A percentile compares a stretch with the other conserved stretches of the same genome.
Evolutionary conservation across 2,329 filamentous ascomycete genomes (phyloP).

Genomic region (Saccharata proteae): DNA sequence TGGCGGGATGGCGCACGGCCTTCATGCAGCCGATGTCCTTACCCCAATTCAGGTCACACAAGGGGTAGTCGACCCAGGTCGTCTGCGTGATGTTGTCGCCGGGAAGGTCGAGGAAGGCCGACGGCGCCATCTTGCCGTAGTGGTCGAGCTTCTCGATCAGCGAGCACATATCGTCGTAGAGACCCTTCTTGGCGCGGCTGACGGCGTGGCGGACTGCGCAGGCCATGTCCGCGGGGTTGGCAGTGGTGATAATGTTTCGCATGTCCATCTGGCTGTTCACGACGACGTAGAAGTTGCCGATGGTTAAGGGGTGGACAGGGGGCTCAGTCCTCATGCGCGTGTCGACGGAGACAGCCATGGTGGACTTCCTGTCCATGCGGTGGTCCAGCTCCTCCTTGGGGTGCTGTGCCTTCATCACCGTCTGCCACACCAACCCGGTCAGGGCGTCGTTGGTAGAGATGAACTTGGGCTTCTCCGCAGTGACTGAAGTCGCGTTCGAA

Average conservation of each 20-base stretch:
- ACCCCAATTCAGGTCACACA: slow-evolving; percentile 4
- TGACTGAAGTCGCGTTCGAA: slow-evolving; percentile 1
- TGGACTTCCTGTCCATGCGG: not conserved
- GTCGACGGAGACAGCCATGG: slow-evolving; percentile 1
- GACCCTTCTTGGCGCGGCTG: not conserved
- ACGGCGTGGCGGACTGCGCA: not conserved
- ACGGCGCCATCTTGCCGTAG: not conserved
- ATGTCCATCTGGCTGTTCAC: not conserved
- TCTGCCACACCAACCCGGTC: slow-evolving; percentile 1
- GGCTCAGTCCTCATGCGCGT: not conserved
- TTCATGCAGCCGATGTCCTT: not conserved
- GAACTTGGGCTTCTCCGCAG: not conserved
- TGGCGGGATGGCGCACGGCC: not conserved
- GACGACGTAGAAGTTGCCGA: slow-evolving; percentile 2
- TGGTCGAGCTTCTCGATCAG: slow-evolving; percentile 2
- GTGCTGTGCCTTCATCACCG: slow-evolving; percentile 2
- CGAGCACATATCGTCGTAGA: not conserved
- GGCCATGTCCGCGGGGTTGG: slow-evolving; percentile 3
- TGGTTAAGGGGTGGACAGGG: not conserved
- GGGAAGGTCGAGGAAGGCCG: slow-evolving; percentile 1
- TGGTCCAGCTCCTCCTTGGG: not conserved
- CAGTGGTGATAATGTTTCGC: not conserved
- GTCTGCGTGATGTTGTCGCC: slow-evolving; percentile 1
- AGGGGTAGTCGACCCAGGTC: slow-evolving; percentile 1
- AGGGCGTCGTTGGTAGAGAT: slow-evolving; percentile 3